A percentile compares a stretch with the other conserved stretches of the same genome.
phyloP scores from a whole-genome alignment of 1,284 basidiomycete species.

The Sanghuangporus weigelae region DNA sequence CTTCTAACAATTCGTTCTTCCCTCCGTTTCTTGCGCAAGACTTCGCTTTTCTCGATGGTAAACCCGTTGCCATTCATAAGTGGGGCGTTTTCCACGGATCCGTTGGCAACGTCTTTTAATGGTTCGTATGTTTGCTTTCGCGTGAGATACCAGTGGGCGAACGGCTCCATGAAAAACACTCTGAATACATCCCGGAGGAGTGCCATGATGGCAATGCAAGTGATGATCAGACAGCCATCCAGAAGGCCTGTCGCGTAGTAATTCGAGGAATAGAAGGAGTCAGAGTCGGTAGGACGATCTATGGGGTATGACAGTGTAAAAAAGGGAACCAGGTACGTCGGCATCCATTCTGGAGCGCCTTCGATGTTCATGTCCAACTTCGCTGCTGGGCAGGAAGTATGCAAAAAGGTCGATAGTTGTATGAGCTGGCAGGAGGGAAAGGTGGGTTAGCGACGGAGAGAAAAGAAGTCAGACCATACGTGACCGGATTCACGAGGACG shows the following conservation, averaged over 20 bases:
- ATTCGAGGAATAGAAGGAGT: constrained; percentile 61
- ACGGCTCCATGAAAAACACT: constrained; percentile 69
- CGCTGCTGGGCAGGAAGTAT: background rate
- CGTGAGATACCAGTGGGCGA: constrained; percentile 68
- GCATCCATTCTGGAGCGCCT: constrained; percentile 40
- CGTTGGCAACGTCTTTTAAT: constrained; percentile 26
- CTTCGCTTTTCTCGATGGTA: constrained; percentile 24
- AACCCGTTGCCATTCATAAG: constrained; percentile 28
- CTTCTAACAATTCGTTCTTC: constrained; percentile 58
- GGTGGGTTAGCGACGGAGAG: background rate
- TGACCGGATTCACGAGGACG: background rate
- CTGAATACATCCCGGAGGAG: constrained; percentile 72
- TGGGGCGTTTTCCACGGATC: constrained; percentile 24
- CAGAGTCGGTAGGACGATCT: constrained; percentile 45
- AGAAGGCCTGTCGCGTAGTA: constrained; percentile 68
- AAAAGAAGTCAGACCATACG: constrained; percentile 14
- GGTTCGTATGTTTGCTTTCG: constrained; percentile 37
- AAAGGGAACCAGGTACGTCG: constrained; percentile 58
- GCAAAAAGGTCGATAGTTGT: constrained; percentile 7
- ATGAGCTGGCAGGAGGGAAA: background rate
- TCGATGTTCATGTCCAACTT: constrained; percentile 28
- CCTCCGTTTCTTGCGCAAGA: constrained; percentile 20
- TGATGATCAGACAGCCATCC: constrained; percentile 69
- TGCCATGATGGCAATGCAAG: constrained; percentile 75
- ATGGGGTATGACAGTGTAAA: constrained; percentile 71